Conservation (phyloP, 176 grass and related monocot genomes). For the Guadua angustifolia region DNA sequence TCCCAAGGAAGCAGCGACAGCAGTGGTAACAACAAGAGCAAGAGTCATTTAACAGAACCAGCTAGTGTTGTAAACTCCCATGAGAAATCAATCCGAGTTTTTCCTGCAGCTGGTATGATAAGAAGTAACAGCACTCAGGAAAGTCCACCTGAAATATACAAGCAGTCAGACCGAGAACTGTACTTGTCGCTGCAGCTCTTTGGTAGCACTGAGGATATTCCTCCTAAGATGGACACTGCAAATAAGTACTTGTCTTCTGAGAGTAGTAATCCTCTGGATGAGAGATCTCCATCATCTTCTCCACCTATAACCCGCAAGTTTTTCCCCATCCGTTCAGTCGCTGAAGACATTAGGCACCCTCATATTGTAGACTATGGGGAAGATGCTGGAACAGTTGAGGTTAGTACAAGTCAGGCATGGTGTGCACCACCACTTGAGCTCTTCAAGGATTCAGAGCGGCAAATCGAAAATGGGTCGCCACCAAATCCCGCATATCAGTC, state of each 20-base stretch:
- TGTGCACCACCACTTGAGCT: slow-evolving; percentile 62
- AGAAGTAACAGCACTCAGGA: slow-evolving; percentile 38
- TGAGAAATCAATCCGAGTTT: slow-evolving; percentile 44
- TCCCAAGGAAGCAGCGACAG: slow-evolving; percentile 92
- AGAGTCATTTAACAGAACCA: slow-evolving; percentile 60
- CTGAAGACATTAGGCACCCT: slow-evolving; percentile 51
- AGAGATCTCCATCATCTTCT: slow-evolving; percentile 87
- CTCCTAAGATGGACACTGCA: slow-evolving; percentile 60
- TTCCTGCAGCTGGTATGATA: slow-evolving; percentile 40
- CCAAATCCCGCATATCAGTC: slow-evolving; percentile 61
- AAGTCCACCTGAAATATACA: slow-evolving; percentile 42
- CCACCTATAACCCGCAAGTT: slow-evolving; percentile 81
- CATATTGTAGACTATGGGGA: slow-evolving; percentile 61
- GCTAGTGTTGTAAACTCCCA: slow-evolving; percentile 58
- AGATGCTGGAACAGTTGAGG: slow-evolving; percentile 68
- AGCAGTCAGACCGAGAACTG: slow-evolving; percentile 45
- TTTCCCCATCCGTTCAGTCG: slow-evolving; percentile 78
- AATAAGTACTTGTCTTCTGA: slow-evolving; percentile 97
- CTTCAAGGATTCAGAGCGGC: slow-evolving; percentile 67
- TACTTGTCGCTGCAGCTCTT: slow-evolving; percentile 74
- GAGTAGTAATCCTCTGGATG: slow-evolving; percentile 94
- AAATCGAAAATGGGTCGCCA: slow-evolving; percentile 52
- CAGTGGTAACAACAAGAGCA: slow-evolving; percentile 88
- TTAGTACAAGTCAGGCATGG: slow-evolving; percentile 67
- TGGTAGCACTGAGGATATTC: slow-evolving; percentile 60